Evolutionary conservation across 2,329 filamentous ascomycete genomes (phyloP).

Genomic region (Zasmidium angulare): DNA sequence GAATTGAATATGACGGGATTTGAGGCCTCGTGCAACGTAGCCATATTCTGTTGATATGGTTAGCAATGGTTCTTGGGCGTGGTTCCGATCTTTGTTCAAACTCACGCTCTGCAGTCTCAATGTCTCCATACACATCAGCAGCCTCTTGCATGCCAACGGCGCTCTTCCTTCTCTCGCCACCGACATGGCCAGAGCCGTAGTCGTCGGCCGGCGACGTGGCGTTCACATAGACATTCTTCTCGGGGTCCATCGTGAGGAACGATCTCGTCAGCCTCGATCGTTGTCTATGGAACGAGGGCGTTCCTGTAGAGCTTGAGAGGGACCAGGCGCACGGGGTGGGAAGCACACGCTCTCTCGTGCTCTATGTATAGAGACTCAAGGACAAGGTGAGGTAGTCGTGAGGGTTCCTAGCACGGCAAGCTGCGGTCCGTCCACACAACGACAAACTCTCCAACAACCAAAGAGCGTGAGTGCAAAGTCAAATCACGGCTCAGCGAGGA

Average conservation of each 20-base stretch:
- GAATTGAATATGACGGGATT: conserved; percentile 58
- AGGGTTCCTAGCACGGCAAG: too few species aligned
- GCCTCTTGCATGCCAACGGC: conserved; percentile 43
- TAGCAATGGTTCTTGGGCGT: not conserved
- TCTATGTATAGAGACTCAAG: too few species aligned
- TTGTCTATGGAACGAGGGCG: too few species aligned
- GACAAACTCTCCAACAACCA: not conserved
- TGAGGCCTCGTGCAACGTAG: conserved; percentile 52
- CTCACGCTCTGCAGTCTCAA: conserved; percentile 46
- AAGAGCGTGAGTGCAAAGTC: not conserved
- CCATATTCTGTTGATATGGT: conserved; percentile 40
- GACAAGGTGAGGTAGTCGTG: too few species aligned
- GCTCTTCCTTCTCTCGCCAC: conserved; percentile 12
- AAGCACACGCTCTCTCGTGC: too few species aligned
- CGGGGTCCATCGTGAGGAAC: conserved; percentile 12
- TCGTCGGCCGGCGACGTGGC: not conserved
- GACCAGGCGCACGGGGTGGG: too few species aligned
- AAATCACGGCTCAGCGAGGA: not conserved
- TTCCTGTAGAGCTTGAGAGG: too few species aligned
- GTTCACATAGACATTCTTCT: conserved; percentile 12
- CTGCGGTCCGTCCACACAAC: too few species aligned
- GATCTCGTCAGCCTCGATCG: too few species aligned
- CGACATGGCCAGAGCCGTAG: not conserved
- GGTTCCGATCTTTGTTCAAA: not conserved
- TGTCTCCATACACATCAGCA: conserved; percentile 53